These are phyloP conservation scores for Dactylellina parvicollis DNA, from an alignment of 2,329 filamentous ascomycete species.

Conservation along the genomic window DNA sequence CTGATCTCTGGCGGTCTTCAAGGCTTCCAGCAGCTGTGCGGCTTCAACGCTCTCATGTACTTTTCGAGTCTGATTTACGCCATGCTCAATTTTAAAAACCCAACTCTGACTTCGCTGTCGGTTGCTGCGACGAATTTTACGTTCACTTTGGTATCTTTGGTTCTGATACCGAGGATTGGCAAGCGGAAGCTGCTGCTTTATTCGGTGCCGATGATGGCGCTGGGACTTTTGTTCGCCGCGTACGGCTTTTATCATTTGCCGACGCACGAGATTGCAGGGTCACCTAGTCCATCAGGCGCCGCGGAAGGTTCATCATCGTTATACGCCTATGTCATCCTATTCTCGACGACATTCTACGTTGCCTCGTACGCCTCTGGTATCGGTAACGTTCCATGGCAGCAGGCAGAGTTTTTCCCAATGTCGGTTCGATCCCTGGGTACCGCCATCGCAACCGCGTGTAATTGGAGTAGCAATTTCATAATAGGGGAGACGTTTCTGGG, in stretches of 20 bases:
- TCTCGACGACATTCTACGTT: conserved; percentile 83
- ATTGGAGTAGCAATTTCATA: conserved; percentile 87
- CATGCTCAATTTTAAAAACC: conserved; percentile 78
- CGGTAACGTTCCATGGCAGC: conserved; percentile 88
- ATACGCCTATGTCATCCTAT: conserved; percentile 69
- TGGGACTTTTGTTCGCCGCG: conserved; percentile 76
- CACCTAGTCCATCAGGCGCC: neutral
- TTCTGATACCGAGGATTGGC: conserved; percentile 81
- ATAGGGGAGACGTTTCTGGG: conserved; percentile 88
- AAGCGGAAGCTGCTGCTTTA: conserved; percentile 81
- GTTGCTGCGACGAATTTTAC: conserved; percentile 85
- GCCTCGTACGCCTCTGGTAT: conserved; percentile 86
- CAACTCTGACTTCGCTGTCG: conserved; percentile 80
- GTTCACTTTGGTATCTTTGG: conserved; percentile 78
- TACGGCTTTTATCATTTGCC: conserved; percentile 71
- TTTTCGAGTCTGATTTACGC: conserved; percentile 85
- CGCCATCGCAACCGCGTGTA: conserved; percentile 79
- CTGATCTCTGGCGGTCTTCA: conserved; percentile 87
- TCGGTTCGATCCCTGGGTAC: conserved; percentile 77
- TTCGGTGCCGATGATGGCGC: conserved; percentile 84
- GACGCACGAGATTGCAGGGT: conserved; percentile 59
- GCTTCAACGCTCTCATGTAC: conserved; percentile 93
- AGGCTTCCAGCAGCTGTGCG: conserved; percentile 86
- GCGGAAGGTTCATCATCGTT: conserved; percentile 56
- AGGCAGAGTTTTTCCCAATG: conserved; percentile 88